phyloP scores from a whole-genome alignment of 192 early-diverging fungal species.

The Spinellus fusiger region DNA sequence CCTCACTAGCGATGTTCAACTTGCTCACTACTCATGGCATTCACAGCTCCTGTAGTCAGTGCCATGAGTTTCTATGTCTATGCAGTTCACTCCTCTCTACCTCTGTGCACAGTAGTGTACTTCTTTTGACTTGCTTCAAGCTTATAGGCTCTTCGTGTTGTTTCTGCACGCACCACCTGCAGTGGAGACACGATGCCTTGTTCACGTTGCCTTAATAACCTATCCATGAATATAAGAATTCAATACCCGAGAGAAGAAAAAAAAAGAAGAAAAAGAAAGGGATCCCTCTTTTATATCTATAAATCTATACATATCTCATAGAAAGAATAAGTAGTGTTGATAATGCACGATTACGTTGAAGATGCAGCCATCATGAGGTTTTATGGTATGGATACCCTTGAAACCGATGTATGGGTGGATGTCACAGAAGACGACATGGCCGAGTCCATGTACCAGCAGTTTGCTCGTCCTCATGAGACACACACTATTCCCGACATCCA shows the following conservation, averaged over 20 bases:
- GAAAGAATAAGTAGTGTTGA: too few relatives aligned
- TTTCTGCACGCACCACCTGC: conserved; percentile 17
- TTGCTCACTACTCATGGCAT: conserved; percentile 45
- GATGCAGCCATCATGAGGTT: conserved; percentile 42
- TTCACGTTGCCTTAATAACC: conserved; percentile 8
- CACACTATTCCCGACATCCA: conserved; percentile 4
- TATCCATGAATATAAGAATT: conserved; percentile 12
- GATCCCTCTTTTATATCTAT: too few relatives aligned
- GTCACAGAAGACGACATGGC: conserved; percentile 26
- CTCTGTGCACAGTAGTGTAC: conserved; percentile 12
- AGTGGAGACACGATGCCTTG: conserved; percentile 5
- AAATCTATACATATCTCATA: too few relatives aligned
- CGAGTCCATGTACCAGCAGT: conserved; percentile 25
- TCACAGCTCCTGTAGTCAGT: conserved; percentile 32
- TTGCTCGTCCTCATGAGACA: conserved; percentile 7
- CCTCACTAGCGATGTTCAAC: conserved; percentile 54
- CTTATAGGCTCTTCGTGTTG: conserved; percentile 18
- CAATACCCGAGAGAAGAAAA: too few relatives aligned
- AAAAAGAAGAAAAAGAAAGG: background rate
- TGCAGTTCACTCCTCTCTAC: background rate
- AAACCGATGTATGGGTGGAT: conserved; percentile 48
- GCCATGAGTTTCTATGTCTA: background rate
- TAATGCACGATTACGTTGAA: conserved; percentile 28
- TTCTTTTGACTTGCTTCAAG: conserved; percentile 23
- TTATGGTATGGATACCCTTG: conserved; percentile 44